Evolutionary conservation across 257 asterid genomes (phyloP).

Genomic region (Striga asiatica): DNA sequence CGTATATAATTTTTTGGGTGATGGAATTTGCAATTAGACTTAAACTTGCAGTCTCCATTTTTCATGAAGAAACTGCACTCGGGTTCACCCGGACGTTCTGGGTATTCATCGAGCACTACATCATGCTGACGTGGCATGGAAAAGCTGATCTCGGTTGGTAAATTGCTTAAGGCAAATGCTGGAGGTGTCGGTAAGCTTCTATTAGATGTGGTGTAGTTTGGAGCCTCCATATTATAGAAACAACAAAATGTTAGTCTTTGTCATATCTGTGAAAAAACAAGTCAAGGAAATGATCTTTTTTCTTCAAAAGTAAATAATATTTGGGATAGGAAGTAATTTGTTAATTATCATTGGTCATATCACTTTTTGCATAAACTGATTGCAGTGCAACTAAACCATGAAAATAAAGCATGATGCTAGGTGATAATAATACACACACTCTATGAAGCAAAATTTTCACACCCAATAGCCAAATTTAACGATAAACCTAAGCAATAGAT

Average conservation of each 20-base stretch:
- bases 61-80: constrained; percentile 76
- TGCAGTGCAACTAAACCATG: no score
- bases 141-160: constrained; percentile 34
- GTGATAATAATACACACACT: no score
- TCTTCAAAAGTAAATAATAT: background rate
- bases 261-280: no score
- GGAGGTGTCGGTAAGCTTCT: constrained; percentile 88
- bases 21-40: constrained; percentile 72
- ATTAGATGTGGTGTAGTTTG: constrained; percentile 51
- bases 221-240: constrained; percentile 35
- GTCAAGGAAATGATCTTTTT: background rate
- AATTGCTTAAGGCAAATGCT: constrained; percentile 57
- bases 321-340: background rate
- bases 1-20: constrained; percentile 58
- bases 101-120: constrained; percentile 46
- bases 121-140: constrained; percentile 33
- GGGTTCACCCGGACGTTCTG: constrained; percentile 87
- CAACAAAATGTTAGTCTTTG: no score
- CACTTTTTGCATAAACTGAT: no score
- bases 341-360: background rate
- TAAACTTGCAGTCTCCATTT: constrained; percentile 89
- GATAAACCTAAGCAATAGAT: no score
- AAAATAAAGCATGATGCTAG: no score
- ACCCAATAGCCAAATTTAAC: no score
- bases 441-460: no score